phyloP scores from a whole-genome alignment of 2,329 filamentous ascomycete species.

The Aspergillus ibericus region DNA sequence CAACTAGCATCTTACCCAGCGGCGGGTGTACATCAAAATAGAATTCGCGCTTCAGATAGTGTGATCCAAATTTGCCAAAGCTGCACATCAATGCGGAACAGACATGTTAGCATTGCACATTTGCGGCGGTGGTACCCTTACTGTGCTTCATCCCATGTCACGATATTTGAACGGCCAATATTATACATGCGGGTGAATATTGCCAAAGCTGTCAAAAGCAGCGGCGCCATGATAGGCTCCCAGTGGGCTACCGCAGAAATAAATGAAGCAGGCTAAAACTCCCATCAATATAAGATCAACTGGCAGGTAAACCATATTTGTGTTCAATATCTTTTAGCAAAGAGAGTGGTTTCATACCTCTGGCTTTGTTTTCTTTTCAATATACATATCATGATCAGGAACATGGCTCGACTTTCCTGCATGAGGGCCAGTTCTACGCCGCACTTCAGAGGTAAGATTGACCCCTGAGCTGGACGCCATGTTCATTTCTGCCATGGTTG shows the following conservation, averaged over 20 bases:
- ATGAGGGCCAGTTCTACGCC: conserved; percentile 44
- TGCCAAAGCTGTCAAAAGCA: conserved; percentile 62
- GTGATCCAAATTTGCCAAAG: conserved; percentile 85
- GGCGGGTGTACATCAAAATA: conserved; percentile 98
- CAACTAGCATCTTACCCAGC: conserved; percentile 97
- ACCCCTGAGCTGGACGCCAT: conserved; percentile 37
- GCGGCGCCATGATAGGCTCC: conserved; percentile 63
- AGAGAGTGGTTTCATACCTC: conserved; percentile 30
- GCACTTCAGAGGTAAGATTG: conserved; percentile 37
- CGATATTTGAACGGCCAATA: conserved; percentile 68
- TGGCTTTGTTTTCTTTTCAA: conserved; percentile 36
- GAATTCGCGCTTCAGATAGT: conserved; percentile 98
- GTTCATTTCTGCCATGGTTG: conserved; percentile 34
- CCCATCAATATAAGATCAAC: not conserved
- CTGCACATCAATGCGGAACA: conserved; percentile 25
- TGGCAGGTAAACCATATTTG: not conserved
- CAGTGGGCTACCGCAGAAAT: conserved; percentile 53
- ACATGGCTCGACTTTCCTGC: conserved; percentile 29
- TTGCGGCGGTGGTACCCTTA: conserved; percentile 42
- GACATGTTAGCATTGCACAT: not conserved
- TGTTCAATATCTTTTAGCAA: not conserved
- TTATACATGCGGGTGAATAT: conserved; percentile 69
- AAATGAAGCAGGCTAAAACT: conserved; percentile 35
- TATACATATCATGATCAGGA: conserved; percentile 24
- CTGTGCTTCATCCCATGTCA: conserved; percentile 77